Conservation (phyloP, 176 grass and related monocot species). For the Panicum miliaceum region DNA sequence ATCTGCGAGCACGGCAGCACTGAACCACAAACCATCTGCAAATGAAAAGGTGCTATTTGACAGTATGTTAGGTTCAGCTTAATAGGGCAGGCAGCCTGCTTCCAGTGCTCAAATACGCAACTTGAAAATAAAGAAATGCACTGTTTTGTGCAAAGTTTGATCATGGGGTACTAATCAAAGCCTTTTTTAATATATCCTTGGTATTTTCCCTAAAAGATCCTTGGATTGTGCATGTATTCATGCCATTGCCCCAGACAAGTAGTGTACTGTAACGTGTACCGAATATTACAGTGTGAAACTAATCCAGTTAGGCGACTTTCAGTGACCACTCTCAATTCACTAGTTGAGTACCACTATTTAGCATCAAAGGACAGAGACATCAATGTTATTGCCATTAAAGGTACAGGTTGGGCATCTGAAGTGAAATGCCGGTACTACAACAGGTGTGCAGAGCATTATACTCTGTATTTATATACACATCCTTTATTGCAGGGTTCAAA, state of each 20-base stretch:
- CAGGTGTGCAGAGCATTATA: background rate
- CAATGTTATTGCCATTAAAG: background rate
- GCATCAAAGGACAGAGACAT: background rate
- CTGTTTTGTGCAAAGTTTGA: background rate
- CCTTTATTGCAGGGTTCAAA: slow-evolving; percentile 8
- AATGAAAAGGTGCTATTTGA: no score
- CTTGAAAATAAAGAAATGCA: background rate
- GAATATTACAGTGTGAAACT: background rate
- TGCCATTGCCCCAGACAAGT: background rate
- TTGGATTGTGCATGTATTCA: background rate
- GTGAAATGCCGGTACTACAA: background rate
- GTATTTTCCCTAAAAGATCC: background rate
- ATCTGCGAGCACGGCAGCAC: background rate
- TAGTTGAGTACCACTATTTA: background rate
- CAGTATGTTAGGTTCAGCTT: background rate
- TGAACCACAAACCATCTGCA: background rate
- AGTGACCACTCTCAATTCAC: background rate
- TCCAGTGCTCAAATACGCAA: background rate
- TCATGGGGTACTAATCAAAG: background rate
- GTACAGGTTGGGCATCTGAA: background rate
- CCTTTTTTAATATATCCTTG: background rate
- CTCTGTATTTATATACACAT: background rate
- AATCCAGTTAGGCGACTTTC: background rate
- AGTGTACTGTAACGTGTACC: no score
- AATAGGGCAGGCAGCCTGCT: background rate